A percentile compares a stretch with the other conserved stretches of the same genome.
phyloP scores from a whole-genome alignment of 1,139 yeast species.

The Pichia sp. region DNA sequence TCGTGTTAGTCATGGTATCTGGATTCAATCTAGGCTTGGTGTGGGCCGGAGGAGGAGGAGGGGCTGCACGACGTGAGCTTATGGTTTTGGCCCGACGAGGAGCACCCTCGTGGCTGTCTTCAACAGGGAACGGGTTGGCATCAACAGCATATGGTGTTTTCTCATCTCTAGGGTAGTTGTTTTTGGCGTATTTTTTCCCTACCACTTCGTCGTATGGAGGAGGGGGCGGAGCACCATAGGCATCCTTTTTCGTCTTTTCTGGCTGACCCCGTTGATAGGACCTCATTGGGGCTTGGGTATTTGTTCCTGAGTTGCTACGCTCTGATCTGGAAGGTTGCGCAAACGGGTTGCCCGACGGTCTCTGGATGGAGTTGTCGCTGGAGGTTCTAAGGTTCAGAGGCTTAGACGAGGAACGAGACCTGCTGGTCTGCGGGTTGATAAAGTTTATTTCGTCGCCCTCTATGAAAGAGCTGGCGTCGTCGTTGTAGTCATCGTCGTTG shows the following conservation, averaged over 20 bases:
- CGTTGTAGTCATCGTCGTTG: conserved; percentile 8
- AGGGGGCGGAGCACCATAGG: conserved; percentile 40
- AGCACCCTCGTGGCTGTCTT: conserved; percentile 2
- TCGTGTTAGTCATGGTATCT: conserved; percentile 23
- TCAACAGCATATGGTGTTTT: conserved; percentile 11
- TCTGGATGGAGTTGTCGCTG: conserved; percentile 13
- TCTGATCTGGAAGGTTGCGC: conserved; percentile 13
- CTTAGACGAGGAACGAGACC: neutral
- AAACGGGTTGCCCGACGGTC: conserved; percentile 17
- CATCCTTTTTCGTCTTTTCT: conserved; percentile 4
- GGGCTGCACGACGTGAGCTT: conserved; percentile 17
- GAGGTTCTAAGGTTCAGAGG: conserved; percentile 4
- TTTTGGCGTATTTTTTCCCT: conserved; percentile 40
- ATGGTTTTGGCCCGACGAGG: conserved; percentile 18
- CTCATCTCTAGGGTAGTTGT: conserved; percentile 53
- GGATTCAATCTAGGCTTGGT: conserved; percentile 17
- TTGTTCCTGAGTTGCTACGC: conserved; percentile 11
- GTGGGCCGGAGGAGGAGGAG: conserved; percentile 6
- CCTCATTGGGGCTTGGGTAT: neutral
- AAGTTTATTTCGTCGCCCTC: conserved; percentile 23
- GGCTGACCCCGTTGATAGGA: conserved; percentile 4
- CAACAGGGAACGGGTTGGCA: conserved; percentile 29
- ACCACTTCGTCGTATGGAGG: conserved; percentile 73
- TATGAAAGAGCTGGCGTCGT: conserved; percentile 16
- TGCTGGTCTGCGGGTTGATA: conserved; percentile 5